phyloP scores from a whole-genome alignment of 2,329 filamentous ascomycete species.

The Exophiala calicioides region DNA sequence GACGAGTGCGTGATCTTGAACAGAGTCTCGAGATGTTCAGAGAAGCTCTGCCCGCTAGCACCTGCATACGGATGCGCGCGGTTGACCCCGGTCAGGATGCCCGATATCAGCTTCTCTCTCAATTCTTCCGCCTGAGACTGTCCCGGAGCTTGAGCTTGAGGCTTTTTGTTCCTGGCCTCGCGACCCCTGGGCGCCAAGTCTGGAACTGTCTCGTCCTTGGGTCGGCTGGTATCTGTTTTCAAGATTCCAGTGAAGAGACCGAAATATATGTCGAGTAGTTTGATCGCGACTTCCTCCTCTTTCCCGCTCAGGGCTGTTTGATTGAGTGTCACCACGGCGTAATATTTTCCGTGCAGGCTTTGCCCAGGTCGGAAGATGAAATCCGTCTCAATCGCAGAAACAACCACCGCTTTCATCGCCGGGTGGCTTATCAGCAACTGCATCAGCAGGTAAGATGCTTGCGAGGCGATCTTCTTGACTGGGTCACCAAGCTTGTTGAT shows the following conservation, averaged over 20 bases:
- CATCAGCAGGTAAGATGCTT: constrained; percentile 88
- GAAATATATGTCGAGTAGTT: constrained; percentile 89
- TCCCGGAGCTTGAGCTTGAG: constrained; percentile 31
- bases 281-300: constrained; percentile 77
- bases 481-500: constrained; percentile 97
- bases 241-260: constrained; percentile 80
- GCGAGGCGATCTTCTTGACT: constrained; percentile 91
- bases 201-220: constrained; percentile 30
- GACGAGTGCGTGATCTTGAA: constrained; percentile 96
- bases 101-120: constrained; percentile 87
- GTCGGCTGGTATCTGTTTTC: constrained; percentile 58
- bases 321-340: constrained; percentile 93
- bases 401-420: constrained; percentile 87
- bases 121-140: constrained; percentile 64
- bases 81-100: constrained; percentile 90
- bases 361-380: constrained; percentile 85
- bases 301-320: constrained; percentile 88
- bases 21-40: constrained; percentile 87
- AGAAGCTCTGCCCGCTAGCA: constrained; percentile 76
- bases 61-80: constrained; percentile 91
- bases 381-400: constrained; percentile 82
- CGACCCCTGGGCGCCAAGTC: no score
- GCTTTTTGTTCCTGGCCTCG: constrained; percentile 20
- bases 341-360: constrained; percentile 86
- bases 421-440: constrained; percentile 88